Base-by-base conservation (phyloP, 2,329 filamentous ascomycete genomes). In the Pseudogymnoascus sp. region DNA sequence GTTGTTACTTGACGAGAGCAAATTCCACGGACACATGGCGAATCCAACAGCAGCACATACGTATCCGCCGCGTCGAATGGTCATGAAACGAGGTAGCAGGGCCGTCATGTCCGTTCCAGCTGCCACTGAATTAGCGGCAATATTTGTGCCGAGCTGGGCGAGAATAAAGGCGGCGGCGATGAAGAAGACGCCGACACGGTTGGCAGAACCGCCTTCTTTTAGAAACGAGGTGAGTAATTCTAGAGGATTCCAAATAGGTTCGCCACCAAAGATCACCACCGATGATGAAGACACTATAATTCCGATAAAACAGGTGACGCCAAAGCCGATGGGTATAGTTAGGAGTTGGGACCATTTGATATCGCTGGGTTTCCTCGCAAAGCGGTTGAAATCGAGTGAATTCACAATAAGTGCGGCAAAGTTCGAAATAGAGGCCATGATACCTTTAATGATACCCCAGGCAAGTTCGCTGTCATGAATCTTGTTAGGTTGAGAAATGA, bases 351-450 rank as follows among this genome's bases (percentile, higher is more conserved):
- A 88, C 85, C 89, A 91, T 6, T 95, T 72, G 0, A 91, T 90
- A 72, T 95, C 89, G 16, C 78, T 82, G 0, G 91, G 91, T 72
- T 88, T 91, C 16, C 79, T 78, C 2, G 91, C 89, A 70, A 96
- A 96, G 73, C 93, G 88, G 16, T 90, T 81, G 73, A 96, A 96
- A 72, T 96, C 91, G 0, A 89, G 89, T 68, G 90, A 87, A 73
- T 96, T 74, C 65, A 89, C 83, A 68, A 96, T 95, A 35, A 96
- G 81, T 0, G 92, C 91, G 0, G 91, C 90, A 72, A 96, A 96
- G 78, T 96, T 96, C 70, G 90, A 89, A 67, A 97, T 92, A 3
- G 90, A 88, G 24, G 84, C 88, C 91, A 96, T 96, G 75, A 96
- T 87, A 35, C 91, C 91, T 65, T 87, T 88, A 64, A 97, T 83